A percentile compares a stretch with the other conserved stretches of the same genome.
phyloP scores from a whole-genome alignment of 257 asterid species.

The Nicotiana knightiana region DNA sequence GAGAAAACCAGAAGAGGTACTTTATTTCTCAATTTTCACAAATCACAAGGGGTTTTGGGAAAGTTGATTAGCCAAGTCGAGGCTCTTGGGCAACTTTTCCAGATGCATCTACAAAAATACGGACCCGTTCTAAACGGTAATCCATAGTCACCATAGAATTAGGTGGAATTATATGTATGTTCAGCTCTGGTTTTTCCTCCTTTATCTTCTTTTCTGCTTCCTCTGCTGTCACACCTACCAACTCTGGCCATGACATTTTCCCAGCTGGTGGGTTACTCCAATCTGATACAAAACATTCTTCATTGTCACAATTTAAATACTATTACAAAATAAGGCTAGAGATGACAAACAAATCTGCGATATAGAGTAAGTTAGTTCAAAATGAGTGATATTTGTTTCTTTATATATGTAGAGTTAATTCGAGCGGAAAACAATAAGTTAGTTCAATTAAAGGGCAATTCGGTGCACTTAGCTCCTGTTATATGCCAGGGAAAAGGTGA shows the following conservation, averaged over 20 bases:
- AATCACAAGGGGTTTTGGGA: background rate
- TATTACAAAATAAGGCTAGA: background rate
- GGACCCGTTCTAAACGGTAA: slow-evolving; percentile 33
- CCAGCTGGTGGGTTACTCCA: slow-evolving; percentile 1
- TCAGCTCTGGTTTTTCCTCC: slow-evolving; percentile 29
- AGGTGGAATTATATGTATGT: slow-evolving; percentile 21
- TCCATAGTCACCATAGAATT: slow-evolving; percentile 33
- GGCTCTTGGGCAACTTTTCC: slow-evolving; percentile 47
- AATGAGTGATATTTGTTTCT: background rate
- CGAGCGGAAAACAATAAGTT: background rate
- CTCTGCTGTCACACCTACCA: slow-evolving; percentile 43
- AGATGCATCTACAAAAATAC: slow-evolving; percentile 36
- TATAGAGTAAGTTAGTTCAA: background rate
- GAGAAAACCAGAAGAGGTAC: background rate
- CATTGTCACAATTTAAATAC: background rate
- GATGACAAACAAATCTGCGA: background rate
- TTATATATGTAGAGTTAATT: background rate
- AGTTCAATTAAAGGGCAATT: too few species aligned
- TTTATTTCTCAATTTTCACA: background rate
- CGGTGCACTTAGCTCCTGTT: too few species aligned
- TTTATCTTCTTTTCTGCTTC: slow-evolving; percentile 44
- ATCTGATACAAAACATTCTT: background rate
- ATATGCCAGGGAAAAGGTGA: too few species aligned
- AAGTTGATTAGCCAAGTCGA: slow-evolving; percentile 28
- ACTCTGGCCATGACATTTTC: slow-evolving; percentile 47